A percentile compares a stretch with the other conserved stretches of the same genome.
These are phyloP conservation scores for Alternaria atra DNA, from an alignment of 2,329 filamentous ascomycete genomes.

Conservation along the genomic window DNA sequence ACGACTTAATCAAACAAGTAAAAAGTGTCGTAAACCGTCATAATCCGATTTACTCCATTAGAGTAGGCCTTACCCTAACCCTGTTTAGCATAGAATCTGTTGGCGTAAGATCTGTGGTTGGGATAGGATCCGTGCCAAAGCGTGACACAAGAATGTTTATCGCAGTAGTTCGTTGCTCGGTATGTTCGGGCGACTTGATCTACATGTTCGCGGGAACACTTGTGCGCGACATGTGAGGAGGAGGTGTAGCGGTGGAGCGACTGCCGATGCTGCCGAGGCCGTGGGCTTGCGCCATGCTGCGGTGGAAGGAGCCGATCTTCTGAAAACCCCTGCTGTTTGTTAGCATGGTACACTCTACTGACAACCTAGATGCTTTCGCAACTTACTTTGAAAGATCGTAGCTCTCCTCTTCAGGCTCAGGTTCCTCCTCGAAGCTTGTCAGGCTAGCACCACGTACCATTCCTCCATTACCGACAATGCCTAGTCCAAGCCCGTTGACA, in stretches of 20 bases:
- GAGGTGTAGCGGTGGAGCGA: constrained; percentile 26
- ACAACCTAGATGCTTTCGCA: background rate
- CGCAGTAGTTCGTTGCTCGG: background rate
- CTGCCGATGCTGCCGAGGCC: constrained; percentile 28
- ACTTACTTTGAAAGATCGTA: constrained; percentile 62
- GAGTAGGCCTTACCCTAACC: no score
- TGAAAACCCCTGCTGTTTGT: constrained; percentile 56
- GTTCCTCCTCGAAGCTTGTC: constrained; percentile 50
- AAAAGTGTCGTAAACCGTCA: background rate
- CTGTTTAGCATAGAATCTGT: background rate
- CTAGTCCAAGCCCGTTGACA: constrained; percentile 35
- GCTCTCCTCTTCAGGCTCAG: constrained; percentile 56
- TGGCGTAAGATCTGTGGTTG: background rate
- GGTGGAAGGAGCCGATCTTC: constrained; percentile 59
- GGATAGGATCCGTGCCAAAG: background rate
- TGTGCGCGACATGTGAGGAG: constrained; percentile 23
- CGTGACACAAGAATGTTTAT: background rate
- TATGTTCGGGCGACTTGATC: background rate
- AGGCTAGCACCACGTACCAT: constrained; percentile 50
- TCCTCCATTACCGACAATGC: constrained; percentile 35
- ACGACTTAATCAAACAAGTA: background rate
- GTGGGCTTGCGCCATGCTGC: constrained; percentile 44
- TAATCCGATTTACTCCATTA: background rate
- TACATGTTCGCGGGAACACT: constrained; percentile 39
- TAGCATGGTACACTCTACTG: constrained; percentile 10